Percentiles rank a stretch among this genome's conserved stretches.
phyloP scores from a whole-genome alignment of 2,329 filamentous ascomycete species.

The Chalaropsis thielavioides region DNA sequence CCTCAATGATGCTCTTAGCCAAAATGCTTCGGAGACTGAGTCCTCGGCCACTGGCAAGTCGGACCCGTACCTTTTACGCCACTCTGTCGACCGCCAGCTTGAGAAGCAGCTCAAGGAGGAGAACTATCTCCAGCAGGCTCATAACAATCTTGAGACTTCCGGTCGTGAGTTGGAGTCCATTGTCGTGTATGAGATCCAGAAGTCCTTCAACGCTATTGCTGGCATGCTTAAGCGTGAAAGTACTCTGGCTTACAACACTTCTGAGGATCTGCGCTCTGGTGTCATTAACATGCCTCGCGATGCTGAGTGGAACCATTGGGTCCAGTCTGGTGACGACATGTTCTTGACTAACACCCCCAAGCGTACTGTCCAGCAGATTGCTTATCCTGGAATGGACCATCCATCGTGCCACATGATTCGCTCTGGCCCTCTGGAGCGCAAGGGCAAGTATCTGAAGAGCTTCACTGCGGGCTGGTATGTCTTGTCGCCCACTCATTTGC shows the following conservation, averaged over 20 bases:
- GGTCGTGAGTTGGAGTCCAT: conserved; percentile 92
- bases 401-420: conserved; percentile 70
- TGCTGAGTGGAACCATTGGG: conserved; percentile 62
- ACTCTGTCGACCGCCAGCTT: conserved; percentile 77
- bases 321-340: conserved; percentile 68
- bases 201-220: conserved; percentile 88
- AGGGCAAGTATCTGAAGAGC: conserved; percentile 97
- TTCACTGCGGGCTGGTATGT: conserved; percentile 97
- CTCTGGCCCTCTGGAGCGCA: conserved; percentile 82
- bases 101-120: conserved; percentile 92
- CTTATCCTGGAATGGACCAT: conserved; percentile 83
- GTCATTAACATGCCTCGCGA: conserved; percentile 91
- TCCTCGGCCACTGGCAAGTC: conserved; percentile 61
- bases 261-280: conserved; percentile 69
- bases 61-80: conserved; percentile 76
- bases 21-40: conserved; percentile 63
- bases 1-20: conserved; percentile 67
- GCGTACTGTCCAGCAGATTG: conserved; percentile 64
- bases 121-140: conserved; percentile 93
- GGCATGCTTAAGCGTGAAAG: conserved; percentile 84
- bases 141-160: conserved; percentile 84
- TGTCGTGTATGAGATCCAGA: conserved; percentile 93
- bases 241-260: conserved; percentile 60
- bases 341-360: conserved; percentile 72
- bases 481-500: conserved; percentile 85